These are phyloP conservation scores for Entomortierella beljakovae DNA, from an alignment of 192 early-diverging fungal genomes.

Conservation along the genomic window DNA sequence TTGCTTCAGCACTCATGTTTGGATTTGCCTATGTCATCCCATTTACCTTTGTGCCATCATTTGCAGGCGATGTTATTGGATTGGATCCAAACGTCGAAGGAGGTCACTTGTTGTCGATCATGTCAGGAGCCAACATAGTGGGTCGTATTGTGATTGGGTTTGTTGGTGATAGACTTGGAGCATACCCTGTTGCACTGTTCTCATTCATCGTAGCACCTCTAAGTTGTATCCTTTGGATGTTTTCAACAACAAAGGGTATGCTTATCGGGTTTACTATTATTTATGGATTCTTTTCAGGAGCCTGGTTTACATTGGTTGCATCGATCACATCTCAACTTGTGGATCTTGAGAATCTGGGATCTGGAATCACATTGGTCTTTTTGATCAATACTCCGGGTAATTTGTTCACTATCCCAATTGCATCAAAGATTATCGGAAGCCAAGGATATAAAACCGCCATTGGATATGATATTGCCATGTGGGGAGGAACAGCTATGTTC, in stretches of 20 bases:
- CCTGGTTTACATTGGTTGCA: constrained; percentile 46
- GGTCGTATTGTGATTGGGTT: constrained; percentile 49
- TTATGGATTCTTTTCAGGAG: constrained; percentile 50
- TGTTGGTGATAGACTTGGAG: constrained; percentile 43
- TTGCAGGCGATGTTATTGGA: constrained; percentile 25
- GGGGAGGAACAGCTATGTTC: constrained; percentile 3
- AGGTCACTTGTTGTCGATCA: constrained; percentile 49
- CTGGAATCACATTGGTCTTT: constrained; percentile 58
- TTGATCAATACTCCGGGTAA: constrained; percentile 51
- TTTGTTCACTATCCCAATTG: constrained; percentile 48
- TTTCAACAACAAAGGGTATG: constrained; percentile 37
- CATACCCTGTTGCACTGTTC: constrained; percentile 40
- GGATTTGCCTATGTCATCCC: constrained; percentile 32
- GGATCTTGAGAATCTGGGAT: constrained; percentile 56
- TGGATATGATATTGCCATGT: constrained; percentile 45
- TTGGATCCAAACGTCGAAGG: constrained; percentile 47
- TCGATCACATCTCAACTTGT: constrained; percentile 65
- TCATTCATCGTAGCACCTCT: constrained; percentile 26
- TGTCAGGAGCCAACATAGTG: constrained; percentile 53
- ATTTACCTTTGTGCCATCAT: constrained; percentile 34
- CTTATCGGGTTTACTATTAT: constrained; percentile 43
- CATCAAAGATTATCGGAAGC: constrained; percentile 32
- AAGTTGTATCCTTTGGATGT: constrained; percentile 57
- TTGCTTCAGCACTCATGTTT: constrained; percentile 16
- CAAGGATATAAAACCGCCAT: constrained; percentile 29